A percentile compares a stretch with the other conserved stretches of the same genome.
Evolutionary conservation across 1,139 yeast species (phyloP).

Genomic region (Blastobotrys ciferrii): DNA sequence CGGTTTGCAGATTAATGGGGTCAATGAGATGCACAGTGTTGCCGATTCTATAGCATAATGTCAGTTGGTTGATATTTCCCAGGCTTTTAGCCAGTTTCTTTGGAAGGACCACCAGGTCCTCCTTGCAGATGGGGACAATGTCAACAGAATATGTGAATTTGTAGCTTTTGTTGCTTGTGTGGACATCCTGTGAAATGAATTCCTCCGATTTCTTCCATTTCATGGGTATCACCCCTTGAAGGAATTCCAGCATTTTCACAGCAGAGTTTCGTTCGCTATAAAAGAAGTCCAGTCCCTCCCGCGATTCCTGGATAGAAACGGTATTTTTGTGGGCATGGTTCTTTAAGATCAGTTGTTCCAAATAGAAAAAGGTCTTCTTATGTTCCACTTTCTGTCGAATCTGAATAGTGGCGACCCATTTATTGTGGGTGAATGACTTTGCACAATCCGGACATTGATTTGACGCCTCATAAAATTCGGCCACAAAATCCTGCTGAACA

Average conservation of each 20-base stretch:
- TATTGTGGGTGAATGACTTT: conserved; percentile 89
- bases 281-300: conserved; percentile 93
- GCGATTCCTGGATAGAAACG: conserved; percentile 84
- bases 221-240: conserved; percentile 79
- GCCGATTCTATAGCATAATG: conserved; percentile 79
- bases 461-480: conserved; percentile 90
- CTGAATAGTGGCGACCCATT: conserved; percentile 99
- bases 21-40: conserved; percentile 83
- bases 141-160: conserved; percentile 92
- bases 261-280: conserved; percentile 90
- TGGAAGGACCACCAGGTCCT: conserved; percentile 90
- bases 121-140: conserved; percentile 94
- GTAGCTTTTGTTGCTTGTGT: conserved; percentile 80
- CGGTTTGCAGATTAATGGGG: conserved; percentile 71
- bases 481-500: conserved; percentile 91
- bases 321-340: conserved; percentile 94
- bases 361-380: conserved; percentile 90
- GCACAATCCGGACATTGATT: conserved; percentile 99
- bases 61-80: conserved; percentile 58
- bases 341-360: conserved; percentile 91
- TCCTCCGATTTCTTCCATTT: conserved; percentile 83
- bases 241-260: conserved; percentile 86
- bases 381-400: conserved; percentile 96
- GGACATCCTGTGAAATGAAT: conserved; percentile 86
- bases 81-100: conserved; percentile 76